Evolutionary conservation across 257 asterid genomes (phyloP).

Genomic region (Plantago ovata): DNA sequence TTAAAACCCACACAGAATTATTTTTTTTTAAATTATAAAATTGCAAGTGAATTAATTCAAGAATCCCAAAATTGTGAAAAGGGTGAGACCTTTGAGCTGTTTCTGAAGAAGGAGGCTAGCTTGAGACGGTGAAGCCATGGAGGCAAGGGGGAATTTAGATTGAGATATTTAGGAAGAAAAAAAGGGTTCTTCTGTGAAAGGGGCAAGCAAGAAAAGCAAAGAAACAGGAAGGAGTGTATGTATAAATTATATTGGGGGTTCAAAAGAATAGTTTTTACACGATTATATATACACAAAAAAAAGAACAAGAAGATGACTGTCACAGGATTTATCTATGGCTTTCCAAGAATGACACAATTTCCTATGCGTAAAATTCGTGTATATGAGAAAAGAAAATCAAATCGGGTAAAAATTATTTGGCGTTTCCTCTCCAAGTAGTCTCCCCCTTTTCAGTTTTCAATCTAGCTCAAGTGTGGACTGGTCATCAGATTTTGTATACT

Average conservation of each 20-base stretch:
- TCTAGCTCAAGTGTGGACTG: no score
- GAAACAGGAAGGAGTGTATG: no score
- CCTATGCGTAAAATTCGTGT: neutral
- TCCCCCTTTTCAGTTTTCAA: neutral
- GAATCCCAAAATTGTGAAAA: neutral
- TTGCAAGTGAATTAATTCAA: neutral
- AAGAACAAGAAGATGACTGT: neutral
- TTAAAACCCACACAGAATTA: conserved; percentile 28
- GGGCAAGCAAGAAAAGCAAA: no score
- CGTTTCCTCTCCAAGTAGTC: neutral
- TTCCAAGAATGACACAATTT: neutral
- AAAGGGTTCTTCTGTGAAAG: conserved; percentile 1
- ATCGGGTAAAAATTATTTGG: neutral
- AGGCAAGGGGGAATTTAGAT: neutral
- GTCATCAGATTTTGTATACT: no score
- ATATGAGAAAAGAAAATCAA: no score
- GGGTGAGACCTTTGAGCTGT: conserved; percentile 75
- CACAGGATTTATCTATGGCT: neutral
- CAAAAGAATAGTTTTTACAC: neutral
- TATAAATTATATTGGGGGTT: no score
- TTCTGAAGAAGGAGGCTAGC: conserved; percentile 92
- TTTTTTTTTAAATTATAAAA: conserved; percentile 13
- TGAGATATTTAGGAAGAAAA: neutral
- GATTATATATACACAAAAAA: conserved; percentile 2
- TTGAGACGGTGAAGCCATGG: conserved; percentile 84